Base-by-base conservation (phyloP, 257 asterid species). In the Linderniella brevidens region DNA sequence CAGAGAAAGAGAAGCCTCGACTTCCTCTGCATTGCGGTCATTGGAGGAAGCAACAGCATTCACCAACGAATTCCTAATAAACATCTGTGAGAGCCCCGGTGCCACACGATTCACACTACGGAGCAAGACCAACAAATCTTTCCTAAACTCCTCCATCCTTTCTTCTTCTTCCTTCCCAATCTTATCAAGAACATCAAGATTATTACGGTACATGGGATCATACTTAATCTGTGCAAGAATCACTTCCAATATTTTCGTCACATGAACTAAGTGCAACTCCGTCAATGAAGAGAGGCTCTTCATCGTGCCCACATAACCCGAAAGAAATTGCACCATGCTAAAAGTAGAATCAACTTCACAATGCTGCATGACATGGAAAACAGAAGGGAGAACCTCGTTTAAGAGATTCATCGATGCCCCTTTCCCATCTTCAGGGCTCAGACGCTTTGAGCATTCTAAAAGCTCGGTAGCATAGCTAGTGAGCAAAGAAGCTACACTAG, bases 161-260 rank as follows among this genome's bases (percentile, higher is more conserved):
- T 90, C 96, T 67, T 80, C 92, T 69, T 90, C 96, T 58, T 86
- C 92, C 64, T 41, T 76, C 41, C 99, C 99, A 50, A 86, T 70
- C 69, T 76, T 90, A 68, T 82, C 99, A 72, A 76, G 52, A 46
- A 57, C 53, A 17, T 82, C 88, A 12, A 86, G 70, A 51, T 75
- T 75, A 62, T 54, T 68, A 13, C 96, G 88, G 57, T 85, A 75
- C 59, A 47, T 50, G 32, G 93, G 87, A 60, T 79, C 87, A 69
- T 58, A 90, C 61, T 60, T 72, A 58, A 85, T 76, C 56, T 71
- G 85, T 3, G 66, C 41, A 16, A 79, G 86, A 25, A 90, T 77
- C 35, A 79, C 77, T 69, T 85, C 94, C 67, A 90, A 67, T 62
- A 90, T 82, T 58, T 79, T 82, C 46, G 86, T 69, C 50, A 90